Percentiles rank a stretch among this genome's conserved stretches.
phyloP scores from a whole-genome alignment of 192 early-diverging fungal species.

The Backusella tuberculispora region DNA sequence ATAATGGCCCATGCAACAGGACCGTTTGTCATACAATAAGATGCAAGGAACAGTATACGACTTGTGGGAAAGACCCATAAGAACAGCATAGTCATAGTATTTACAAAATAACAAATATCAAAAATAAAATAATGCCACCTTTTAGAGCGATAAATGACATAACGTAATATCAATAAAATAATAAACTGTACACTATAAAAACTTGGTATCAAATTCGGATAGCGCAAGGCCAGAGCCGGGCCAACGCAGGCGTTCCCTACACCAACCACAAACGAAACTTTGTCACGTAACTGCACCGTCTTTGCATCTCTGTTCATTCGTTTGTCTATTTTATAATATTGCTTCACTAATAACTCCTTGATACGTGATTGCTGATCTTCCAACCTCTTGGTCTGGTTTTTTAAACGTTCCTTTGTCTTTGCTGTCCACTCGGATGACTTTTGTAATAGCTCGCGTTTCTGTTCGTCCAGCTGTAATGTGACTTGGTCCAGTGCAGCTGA shows the following conservation, averaged over 20 bases:
- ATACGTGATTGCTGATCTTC: conserved; percentile 36
- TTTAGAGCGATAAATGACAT: conserved; percentile 57
- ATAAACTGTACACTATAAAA: conserved; percentile 55
- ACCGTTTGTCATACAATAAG: conserved; percentile 47
- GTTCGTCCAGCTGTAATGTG: conserved; percentile 38
- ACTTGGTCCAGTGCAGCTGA: conserved; percentile 41
- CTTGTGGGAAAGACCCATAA: conserved; percentile 54
- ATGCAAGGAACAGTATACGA: conserved; percentile 42
- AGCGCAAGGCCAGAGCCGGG: conserved; percentile 49
- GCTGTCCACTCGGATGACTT: conserved; percentile 40
- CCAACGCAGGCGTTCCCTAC: conserved; percentile 68
- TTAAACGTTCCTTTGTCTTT: conserved; percentile 37
- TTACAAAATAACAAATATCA: conserved; percentile 66
- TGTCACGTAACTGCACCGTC: conserved; percentile 58
- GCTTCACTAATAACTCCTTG: conserved; percentile 26
- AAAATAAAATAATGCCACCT: conserved; percentile 65
- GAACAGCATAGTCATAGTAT: conserved; percentile 55
- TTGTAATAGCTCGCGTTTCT: conserved; percentile 23
- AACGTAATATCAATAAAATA: conserved; percentile 50
- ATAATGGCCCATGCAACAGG: conserved; percentile 71
- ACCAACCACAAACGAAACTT: conserved; percentile 67
- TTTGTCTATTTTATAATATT: conserved; percentile 33
- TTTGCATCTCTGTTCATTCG: conserved; percentile 45
- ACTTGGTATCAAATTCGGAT: conserved; percentile 58
- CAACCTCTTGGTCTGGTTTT: conserved; percentile 33